Evolutionary conservation across 2,329 filamentous ascomycete genomes (phyloP), one percentile per base, ranked within the genome.

Genomic region (Macroventuria anomochaeta): DNA sequence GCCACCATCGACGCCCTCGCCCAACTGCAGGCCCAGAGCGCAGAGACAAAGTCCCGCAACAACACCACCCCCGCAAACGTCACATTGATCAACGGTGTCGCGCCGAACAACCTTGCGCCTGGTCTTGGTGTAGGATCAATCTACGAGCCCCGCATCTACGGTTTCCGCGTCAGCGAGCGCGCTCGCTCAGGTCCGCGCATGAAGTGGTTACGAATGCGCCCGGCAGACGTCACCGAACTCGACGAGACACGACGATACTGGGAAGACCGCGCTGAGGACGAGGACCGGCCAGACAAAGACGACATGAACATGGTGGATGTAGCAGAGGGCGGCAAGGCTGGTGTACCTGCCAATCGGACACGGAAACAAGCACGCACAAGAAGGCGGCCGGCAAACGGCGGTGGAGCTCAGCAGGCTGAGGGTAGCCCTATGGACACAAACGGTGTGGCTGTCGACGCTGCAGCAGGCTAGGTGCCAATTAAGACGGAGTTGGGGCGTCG

Each of bases 91-190:
- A 97, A 99, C 74, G 95, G 95, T 68, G 87, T 97, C 68, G 88
- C 90, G 60, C 85, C 89, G 4, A 84, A 87, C 65, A 99, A 97
- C 74, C 88, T 97, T 61, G 93, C 89, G 1, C 93, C 95, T 0
- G 91, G 92, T 1, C 82, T 99, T 2, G 95, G 95, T 10, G 80
- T 80, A 41, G 86, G 86, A 54, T 91, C 87, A 73, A 91, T 97
- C 67, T 97, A 97, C 77, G 91, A 97, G 72, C 92, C 95, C 54
- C 89, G 88, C 63, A 97, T 99, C 73, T 99, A 97, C 76, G 95
- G 95, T 23, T 99, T 99, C 80, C 86, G 89, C 57, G 95, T 99
- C 18, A 93, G 90, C 15, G 95, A 97, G 76, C 83, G 93, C 53
- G 91, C 95, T 34, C 86, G 90, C 63, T 92, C 90, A 20, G 95